A percentile compares a stretch with the other conserved stretches of the same genome.
phyloP scores from a whole-genome alignment of 371 early-diverging fungal species.

The Mortierella sp. region DNA sequence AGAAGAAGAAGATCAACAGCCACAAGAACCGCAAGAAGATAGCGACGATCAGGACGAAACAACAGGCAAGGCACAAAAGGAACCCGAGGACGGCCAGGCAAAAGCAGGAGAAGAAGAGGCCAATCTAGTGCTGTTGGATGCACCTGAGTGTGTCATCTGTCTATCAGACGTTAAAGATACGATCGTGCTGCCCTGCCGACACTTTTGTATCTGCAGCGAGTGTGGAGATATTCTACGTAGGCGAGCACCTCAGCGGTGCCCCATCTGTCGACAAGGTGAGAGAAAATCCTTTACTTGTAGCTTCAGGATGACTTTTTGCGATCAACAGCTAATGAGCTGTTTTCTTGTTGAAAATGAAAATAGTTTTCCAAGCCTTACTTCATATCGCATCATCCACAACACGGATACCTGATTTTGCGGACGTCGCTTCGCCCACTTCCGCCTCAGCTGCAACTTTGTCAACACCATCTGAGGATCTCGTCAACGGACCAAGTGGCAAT shows the following conservation, averaged over 20 bases:
- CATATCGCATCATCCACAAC: constrained; percentile 45
- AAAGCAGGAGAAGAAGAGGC: constrained; percentile 19
- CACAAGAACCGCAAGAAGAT: constrained; percentile 1
- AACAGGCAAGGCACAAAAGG: neutral
- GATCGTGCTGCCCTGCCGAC: constrained; percentile 68
- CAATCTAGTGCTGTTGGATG: constrained; percentile 41
- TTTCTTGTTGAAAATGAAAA: no score
- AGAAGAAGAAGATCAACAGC: neutral
- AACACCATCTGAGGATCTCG: neutral
- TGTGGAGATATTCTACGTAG: constrained; percentile 66
- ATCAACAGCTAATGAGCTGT: no score
- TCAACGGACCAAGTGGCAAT: constrained; percentile 1
- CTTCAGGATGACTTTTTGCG: no score
- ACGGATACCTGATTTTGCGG: constrained; percentile 25
- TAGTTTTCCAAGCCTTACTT: constrained; percentile 48
- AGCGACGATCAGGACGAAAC: constrained; percentile 1
- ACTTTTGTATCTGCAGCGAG: constrained; percentile 69
- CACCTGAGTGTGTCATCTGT: constrained; percentile 68
- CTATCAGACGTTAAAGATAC: constrained; percentile 67
- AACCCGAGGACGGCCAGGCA: constrained; percentile 4
- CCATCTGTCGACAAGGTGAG: constrained; percentile 61
- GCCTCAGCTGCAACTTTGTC: neutral
- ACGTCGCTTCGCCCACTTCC: constrained; percentile 13
- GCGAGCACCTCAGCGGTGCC: constrained; percentile 64
- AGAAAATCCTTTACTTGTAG: no score